These are phyloP conservation scores for Crithidia sp. DNA, from an alignment of 208 protist genomes.

Conservation along the genomic window DNA sequence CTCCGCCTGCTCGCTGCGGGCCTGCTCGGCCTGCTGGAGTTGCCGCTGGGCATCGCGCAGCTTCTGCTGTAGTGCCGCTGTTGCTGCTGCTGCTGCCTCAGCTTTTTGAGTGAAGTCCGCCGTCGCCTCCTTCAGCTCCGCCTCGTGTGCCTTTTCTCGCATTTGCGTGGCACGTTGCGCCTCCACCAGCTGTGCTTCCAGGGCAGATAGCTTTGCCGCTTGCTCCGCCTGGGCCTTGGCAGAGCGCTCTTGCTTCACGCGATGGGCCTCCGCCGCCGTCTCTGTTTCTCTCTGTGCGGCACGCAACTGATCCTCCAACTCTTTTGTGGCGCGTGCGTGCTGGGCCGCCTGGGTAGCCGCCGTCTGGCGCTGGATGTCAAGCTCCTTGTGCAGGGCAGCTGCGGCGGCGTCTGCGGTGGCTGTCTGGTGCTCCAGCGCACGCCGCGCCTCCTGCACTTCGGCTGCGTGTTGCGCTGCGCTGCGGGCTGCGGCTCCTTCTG, in stretches of 20 bases:
- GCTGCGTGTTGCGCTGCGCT: background rate
- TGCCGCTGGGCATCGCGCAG: background rate
- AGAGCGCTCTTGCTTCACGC: background rate
- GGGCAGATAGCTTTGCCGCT: background rate
- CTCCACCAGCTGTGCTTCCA: constrained; percentile 2
- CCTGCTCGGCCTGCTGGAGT: constrained; percentile 6
- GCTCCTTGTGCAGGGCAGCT: constrained; percentile 8
- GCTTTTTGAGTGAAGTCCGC: background rate
- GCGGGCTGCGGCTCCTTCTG: background rate
- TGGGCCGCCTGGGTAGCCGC: background rate
- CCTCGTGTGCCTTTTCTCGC: background rate
- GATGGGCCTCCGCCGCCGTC: background rate
- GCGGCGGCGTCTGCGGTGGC: background rate
- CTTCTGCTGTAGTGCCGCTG: background rate
- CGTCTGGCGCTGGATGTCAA: constrained; percentile 7
- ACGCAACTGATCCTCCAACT: background rate
- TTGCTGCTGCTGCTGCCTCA: background rate
- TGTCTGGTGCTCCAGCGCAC: background rate
- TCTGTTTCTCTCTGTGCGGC: background rate
- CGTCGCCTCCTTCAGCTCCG: background rate
- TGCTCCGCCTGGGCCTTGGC: background rate
- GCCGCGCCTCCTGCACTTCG: constrained; percentile 2
- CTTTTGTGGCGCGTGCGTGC: background rate
- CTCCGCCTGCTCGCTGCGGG: background rate
- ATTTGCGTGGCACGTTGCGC: background rate